phyloP scores from a whole-genome alignment of 768 basidiomycete species.

The Kwoniella dejecticola region DNA sequence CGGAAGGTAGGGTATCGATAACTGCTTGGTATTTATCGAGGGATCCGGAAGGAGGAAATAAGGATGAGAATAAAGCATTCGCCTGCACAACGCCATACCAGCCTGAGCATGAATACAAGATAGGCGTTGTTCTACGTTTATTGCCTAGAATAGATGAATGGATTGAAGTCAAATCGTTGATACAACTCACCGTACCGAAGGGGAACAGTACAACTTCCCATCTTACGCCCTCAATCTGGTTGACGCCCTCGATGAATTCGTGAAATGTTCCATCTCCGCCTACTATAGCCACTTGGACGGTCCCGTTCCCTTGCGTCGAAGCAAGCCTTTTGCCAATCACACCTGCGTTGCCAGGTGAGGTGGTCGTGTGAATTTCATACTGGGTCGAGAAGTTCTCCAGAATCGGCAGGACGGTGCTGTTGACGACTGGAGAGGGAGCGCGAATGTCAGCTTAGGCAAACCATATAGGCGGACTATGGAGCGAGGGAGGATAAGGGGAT shows the following conservation, averaged over 20 bases:
- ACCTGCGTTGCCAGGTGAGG: conserved; percentile 49
- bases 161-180: too few species aligned
- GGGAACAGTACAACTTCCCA: conserved; percentile 46
- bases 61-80: conserved; percentile 80
- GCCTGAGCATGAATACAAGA: background rate
- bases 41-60: conserved; percentile 63
- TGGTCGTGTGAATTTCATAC: conserved; percentile 61
- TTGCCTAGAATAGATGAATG: background rate
- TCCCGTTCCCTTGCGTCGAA: background rate
- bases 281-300: conserved; percentile 34
- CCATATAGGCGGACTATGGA: too few species aligned
- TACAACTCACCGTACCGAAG: conserved; percentile 43
- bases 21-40: conserved; percentile 1
- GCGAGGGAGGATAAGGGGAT: too few species aligned
- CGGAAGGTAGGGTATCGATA: background rate
- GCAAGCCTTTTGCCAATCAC: conserved; percentile 24
- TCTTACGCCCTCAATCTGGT: conserved; percentile 18
- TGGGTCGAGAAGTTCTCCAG: conserved; percentile 59
- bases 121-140: background rate
- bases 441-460: too few species aligned
- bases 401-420: conserved; percentile 67
- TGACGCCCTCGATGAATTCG: conserved; percentile 74
- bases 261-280: conserved; percentile 94
- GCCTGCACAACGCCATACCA: too few species aligned
- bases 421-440: conserved; percentile 61